These are phyloP conservation scores for Reutealis trisperma DNA, from an alignment of 345 rosid genomes.

Conservation along the genomic window DNA sequence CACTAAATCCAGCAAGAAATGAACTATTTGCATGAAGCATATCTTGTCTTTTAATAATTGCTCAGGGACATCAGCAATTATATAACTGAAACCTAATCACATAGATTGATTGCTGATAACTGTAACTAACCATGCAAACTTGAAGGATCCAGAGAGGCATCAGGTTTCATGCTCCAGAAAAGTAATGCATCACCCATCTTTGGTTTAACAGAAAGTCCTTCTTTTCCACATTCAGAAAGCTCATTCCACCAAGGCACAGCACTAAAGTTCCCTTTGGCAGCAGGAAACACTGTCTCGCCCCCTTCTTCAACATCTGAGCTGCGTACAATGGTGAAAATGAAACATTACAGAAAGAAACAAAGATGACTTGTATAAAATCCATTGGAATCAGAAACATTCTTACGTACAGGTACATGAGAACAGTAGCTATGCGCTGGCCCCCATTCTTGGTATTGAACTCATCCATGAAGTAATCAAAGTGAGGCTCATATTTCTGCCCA, in stretches of 20 bases:
- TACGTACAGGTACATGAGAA: constrained; percentile 96
- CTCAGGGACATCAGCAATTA: background rate
- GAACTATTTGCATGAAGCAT: background rate
- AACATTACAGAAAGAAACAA: constrained; percentile 14
- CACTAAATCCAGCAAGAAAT: background rate
- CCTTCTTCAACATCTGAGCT: constrained; percentile 99
- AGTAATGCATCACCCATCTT: constrained; percentile 97
- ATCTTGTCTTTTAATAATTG: background rate
- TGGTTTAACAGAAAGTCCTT: constrained; percentile 84
- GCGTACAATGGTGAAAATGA: constrained; percentile 30
- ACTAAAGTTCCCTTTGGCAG: constrained; percentile 80
- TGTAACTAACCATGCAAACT: constrained; percentile 83
- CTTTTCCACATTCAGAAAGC: constrained; percentile 83
- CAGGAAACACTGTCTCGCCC: constrained; percentile 93
- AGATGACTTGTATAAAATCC: constrained; percentile 7
- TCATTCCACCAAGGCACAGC: constrained; percentile 90
- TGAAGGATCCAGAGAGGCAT: constrained; percentile 70
- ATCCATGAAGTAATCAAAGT: constrained; percentile 86
- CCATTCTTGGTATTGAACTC: constrained; percentile 86
- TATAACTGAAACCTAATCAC: constrained; percentile 1
- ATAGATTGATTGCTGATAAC: background rate
- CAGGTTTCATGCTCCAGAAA: constrained; percentile 98
- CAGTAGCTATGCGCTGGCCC: constrained; percentile 92
- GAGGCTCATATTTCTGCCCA: constrained; percentile 96
- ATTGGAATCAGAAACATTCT: constrained; percentile 4